These are phyloP conservation scores for Mrakia frigida DNA, from an alignment of 768 basidiomycete genomes.

Conservation along the genomic window DNA sequence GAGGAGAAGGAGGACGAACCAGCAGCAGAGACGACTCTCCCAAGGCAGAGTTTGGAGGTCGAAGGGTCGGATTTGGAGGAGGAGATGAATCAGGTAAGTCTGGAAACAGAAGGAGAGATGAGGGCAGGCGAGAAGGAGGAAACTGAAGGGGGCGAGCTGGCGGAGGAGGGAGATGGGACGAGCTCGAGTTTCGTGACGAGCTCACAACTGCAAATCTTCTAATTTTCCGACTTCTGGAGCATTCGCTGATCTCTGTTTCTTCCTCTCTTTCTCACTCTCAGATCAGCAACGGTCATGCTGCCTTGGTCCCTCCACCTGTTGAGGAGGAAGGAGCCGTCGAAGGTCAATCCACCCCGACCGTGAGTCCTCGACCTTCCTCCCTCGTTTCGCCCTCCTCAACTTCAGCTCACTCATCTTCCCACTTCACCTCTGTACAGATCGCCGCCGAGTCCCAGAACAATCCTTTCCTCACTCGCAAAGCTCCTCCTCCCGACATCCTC, in stretches of 20 bases:
- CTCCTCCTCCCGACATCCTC: neutral
- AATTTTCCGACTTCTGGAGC: no score
- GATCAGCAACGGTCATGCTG: neutral
- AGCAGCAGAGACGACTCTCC: neutral
- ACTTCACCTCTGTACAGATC: neutral
- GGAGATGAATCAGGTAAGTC: slow-evolving; percentile 19
- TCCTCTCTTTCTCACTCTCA: neutral
- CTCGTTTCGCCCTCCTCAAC: neutral
- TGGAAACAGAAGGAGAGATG: neutral
- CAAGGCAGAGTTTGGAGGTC: slow-evolving; percentile 3
- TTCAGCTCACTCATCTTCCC: neutral
- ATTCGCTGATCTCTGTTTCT: neutral
- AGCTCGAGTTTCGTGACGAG: slow-evolving; percentile 6
- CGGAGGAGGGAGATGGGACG: neutral
- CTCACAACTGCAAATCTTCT: neutral
- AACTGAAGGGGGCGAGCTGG: no score
- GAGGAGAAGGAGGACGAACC: neutral
- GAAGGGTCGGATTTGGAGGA: slow-evolving; percentile 12
- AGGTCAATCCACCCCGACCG: neutral
- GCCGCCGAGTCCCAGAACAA: neutral
- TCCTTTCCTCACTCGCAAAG: neutral
- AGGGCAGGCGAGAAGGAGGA: neutral
- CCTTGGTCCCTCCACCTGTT: neutral
- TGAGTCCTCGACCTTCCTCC: neutral
- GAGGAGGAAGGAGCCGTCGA: neutral